Evolutionary conservation across 2,329 filamentous ascomycete genomes (phyloP), one percentile per base, ranked within the genome.

Genomic region (Xylaria sp.): DNA sequence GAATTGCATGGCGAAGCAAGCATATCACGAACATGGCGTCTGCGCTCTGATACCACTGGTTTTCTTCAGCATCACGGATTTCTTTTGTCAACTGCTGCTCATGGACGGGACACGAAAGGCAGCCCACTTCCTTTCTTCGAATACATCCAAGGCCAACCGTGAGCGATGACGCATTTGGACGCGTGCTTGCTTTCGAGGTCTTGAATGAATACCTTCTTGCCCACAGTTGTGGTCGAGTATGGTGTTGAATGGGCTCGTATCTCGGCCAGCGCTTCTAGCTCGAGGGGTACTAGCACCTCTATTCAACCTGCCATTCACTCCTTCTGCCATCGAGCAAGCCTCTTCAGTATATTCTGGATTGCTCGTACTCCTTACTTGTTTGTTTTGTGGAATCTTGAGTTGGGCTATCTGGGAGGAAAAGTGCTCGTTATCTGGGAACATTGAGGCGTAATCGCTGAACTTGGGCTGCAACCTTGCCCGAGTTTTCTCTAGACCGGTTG

Each of bases 11-110:
- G 69, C 69, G 67, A 70, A 70, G 65, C 69, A 70, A 70, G 69
- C 69, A 71, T 71, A 67, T 68, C 67, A 70, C 66, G 63, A 66
- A 69, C 60, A 63, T 68, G 69, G 69, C 69, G 69, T 71, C 67
- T 69, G 63, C 67, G 66, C 63, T 70, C 62, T 69, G 69, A 72
- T 72, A 72, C 69, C 69, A 70, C 59, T 66, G 66, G 63, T 69
- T 68, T 71, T 70, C 54, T 62, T 61, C 63, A 65, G 67, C 68
- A 69, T 68, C 64, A 65, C 49, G 68, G 67, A 60, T 69, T 66
- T 66, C 63, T 61, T 70, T 67, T 70, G 63, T 60, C 56, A 44
- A 44, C 42, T 34, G 52, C 52, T 43, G 42, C 50, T 43, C 40
- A 53, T 46, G 53, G 52, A 52, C 50, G 56, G 56, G 26, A 57